These are phyloP conservation scores for Porodaedalea pini DNA, from an alignment of 1,284 basidiomycete genomes.

Conservation along the genomic window DNA sequence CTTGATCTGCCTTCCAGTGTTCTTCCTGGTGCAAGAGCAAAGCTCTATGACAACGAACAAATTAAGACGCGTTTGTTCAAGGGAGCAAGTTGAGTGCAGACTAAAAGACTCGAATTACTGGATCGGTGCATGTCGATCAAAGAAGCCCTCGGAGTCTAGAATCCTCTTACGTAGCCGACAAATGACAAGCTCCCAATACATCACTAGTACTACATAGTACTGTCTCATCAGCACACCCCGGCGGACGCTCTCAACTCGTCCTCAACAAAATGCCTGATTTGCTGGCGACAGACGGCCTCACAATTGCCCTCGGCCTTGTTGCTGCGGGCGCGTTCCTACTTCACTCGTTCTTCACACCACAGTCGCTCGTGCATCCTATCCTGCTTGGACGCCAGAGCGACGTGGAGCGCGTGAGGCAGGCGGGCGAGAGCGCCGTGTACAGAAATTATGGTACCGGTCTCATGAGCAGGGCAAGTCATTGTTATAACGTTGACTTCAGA, in stretches of 20 bases:
- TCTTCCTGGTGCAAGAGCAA: too few species aligned
- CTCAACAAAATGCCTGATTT: conserved; percentile 37
- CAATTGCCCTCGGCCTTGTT: conserved; percentile 68
- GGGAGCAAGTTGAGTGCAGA: not conserved
- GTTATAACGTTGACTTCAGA: not conserved
- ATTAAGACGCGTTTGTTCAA: not conserved
- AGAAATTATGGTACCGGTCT: conserved; percentile 79
- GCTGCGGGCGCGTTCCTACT: conserved; percentile 70
- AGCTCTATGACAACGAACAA: not conserved
- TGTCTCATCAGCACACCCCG: not conserved
- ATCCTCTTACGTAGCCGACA: not conserved
- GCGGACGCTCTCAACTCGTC: not conserved
- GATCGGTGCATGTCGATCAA: not conserved
- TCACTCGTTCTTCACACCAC: conserved; percentile 71
- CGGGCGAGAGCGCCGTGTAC: conserved; percentile 73
- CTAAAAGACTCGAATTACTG: not conserved
- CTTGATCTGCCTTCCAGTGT: too few species aligned
- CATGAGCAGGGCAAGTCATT: conserved; percentile 61
- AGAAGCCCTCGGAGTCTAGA: not conserved
- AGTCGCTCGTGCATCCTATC: conserved; percentile 79
- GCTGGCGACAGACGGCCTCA: conserved; percentile 71
- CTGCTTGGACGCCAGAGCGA: conserved; percentile 80
- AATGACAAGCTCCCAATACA: not conserved
- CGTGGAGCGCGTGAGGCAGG: conserved; percentile 70
- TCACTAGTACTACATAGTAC: not conserved